Evolutionary conservation across 1,139 yeast species (phyloP).

Genomic region (Yamadazyma sp.): DNA sequence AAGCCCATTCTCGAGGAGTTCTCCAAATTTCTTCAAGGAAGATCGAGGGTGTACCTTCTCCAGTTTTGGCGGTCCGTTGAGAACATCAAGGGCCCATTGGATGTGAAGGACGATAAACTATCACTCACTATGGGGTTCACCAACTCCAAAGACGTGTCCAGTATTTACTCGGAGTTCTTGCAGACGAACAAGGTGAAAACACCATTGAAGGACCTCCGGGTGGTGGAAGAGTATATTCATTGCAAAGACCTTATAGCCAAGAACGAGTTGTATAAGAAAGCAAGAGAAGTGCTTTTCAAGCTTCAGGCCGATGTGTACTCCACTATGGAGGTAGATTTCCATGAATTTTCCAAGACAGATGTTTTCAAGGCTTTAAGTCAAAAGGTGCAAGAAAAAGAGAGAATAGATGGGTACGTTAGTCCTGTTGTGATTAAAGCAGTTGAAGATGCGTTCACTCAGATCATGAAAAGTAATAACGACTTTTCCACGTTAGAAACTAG

Average conservation of each 20-base stretch:
- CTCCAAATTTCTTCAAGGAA: slow-evolving; percentile 54
- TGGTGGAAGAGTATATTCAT: slow-evolving; percentile 29
- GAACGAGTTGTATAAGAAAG: slow-evolving; percentile 35
- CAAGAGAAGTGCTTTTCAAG: slow-evolving; percentile 56
- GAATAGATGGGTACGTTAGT: slow-evolving; percentile 24
- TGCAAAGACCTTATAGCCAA: slow-evolving; percentile 16
- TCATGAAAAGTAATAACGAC: slow-evolving; percentile 39
- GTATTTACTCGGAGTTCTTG: slow-evolving; percentile 36
- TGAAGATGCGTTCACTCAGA: slow-evolving; percentile 68
- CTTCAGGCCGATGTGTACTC: slow-evolving; percentile 56
- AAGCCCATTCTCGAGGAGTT: slow-evolving; percentile 38
- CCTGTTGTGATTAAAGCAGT: slow-evolving; percentile 58
- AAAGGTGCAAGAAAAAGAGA: neutral
- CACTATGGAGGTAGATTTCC: slow-evolving; percentile 23
- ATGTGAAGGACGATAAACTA: slow-evolving; percentile 14
- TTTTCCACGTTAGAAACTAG: slow-evolving; percentile 19
- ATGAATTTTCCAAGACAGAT: slow-evolving; percentile 14
- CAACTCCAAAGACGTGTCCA: slow-evolving; percentile 46
- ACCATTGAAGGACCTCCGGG: slow-evolving; percentile 9
- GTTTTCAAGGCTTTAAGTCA: slow-evolving; percentile 10
- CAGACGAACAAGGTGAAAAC: slow-evolving; percentile 14
- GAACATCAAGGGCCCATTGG: slow-evolving; percentile 61
- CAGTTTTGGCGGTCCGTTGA: slow-evolving; percentile 72
- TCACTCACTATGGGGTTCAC: slow-evolving; percentile 28
- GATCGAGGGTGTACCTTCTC: slow-evolving; percentile 43